Percentiles rank a stretch among this genome's conserved stretches.
These are phyloP conservation scores for Chlorella sp. DNA, from an alignment of 139 green algal species.

Conservation along the genomic window DNA sequence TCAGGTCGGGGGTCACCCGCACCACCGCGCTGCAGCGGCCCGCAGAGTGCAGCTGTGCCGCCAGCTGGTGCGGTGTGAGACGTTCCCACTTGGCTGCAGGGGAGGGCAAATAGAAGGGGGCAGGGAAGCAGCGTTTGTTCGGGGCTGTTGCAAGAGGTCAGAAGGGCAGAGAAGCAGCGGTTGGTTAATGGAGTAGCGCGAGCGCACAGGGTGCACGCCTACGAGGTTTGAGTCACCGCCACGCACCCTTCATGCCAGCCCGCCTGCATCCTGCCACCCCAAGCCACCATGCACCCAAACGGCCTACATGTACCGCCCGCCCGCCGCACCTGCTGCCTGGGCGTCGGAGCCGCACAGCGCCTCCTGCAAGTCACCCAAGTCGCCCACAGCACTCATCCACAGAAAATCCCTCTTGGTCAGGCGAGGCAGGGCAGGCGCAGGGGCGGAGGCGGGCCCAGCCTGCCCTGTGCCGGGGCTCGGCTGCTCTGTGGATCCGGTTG, in stretches of 20 bases:
- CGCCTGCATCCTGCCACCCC: too few species aligned
- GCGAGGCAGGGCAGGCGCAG: conserved; percentile 1
- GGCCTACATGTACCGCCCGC: too few species aligned
- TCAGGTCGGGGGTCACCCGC: conserved; percentile 41
- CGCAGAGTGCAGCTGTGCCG: background rate
- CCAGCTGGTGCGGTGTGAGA: conserved; percentile 22
- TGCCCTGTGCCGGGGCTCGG: background rate
- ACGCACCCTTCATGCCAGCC: too few species aligned
- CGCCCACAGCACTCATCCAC: conserved; percentile 57
- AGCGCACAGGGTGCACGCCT: too few species aligned
- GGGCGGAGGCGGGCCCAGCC: background rate
- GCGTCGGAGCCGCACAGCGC: background rate
- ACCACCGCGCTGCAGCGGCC: conserved; percentile 65
- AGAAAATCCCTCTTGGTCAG: conserved; percentile 55
- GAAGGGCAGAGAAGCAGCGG: too few species aligned
- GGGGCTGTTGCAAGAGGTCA: too few species aligned
- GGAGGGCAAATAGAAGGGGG: too few species aligned
- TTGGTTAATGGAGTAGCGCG: too few species aligned
- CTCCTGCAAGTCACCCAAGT: background rate
- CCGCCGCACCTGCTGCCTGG: conserved; percentile 8
- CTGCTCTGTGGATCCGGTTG: background rate
- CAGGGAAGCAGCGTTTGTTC: too few species aligned
- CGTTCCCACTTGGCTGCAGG: background rate
- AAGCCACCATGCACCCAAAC: too few species aligned
- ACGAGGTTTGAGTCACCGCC: too few species aligned